Evolutionary conservation across 2,329 filamentous ascomycete genomes (phyloP).

Genomic region (Elsinoe batatas): DNA sequence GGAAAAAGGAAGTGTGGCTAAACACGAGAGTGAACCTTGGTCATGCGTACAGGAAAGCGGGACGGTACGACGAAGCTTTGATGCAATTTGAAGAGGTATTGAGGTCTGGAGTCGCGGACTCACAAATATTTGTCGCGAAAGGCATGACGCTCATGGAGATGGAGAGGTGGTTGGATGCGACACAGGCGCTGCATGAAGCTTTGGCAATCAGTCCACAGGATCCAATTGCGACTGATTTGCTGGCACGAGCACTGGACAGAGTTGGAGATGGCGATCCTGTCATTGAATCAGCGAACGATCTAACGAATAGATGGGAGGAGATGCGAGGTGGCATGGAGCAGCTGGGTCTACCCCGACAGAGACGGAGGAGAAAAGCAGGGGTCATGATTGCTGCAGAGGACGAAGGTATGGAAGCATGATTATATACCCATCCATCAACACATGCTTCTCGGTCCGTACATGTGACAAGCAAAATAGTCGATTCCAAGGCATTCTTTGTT

Average conservation of each 20-base stretch:
- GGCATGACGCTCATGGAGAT: constrained; percentile 76
- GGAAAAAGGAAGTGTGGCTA: constrained; percentile 72
- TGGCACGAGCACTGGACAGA: constrained; percentile 61
- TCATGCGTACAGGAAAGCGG: constrained; percentile 69
- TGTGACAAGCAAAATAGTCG: no score
- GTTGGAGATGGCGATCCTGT: constrained; percentile 34
- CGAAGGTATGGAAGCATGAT: background rate
- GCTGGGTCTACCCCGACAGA: background rate
- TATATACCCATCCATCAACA: background rate
- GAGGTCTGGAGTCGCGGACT: constrained; percentile 64
- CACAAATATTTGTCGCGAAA: constrained; percentile 69
- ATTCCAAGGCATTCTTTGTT: no score
- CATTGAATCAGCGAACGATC: background rate
- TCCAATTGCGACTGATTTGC: constrained; percentile 66
- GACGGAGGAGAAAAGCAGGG: constrained; percentile 8
- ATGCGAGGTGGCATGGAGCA: constrained; percentile 1
- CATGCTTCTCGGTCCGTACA: no score
- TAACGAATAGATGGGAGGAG: constrained; percentile 1
- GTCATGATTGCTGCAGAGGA: background rate
- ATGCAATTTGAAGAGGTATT: constrained; percentile 80
- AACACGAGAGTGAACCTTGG: constrained; percentile 80
- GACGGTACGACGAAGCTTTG: constrained; percentile 61
- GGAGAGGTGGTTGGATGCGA: constrained; percentile 63
- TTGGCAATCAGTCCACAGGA: constrained; percentile 71
- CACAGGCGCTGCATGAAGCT: constrained; percentile 74